Evolutionary conservation across 1,139 yeast genomes (phyloP).

Genomic region (Saccharomyces uvarum): DNA sequence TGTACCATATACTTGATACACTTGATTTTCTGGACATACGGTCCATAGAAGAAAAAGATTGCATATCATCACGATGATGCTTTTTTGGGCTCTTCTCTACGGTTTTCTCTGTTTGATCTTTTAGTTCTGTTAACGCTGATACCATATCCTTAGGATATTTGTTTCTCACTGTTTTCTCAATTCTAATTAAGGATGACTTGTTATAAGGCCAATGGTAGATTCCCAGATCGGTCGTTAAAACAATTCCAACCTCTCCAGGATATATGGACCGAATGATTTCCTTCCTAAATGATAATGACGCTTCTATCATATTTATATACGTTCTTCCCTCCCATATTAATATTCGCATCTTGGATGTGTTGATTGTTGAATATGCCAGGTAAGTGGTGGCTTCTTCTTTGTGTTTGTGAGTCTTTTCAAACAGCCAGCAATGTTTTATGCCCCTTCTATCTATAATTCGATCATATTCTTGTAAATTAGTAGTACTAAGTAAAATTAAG

Average conservation of each 20-base stretch:
- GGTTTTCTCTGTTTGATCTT: neutral
- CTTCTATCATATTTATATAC: constrained; percentile 23
- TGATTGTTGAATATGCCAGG: constrained; percentile 20
- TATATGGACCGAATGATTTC: constrained; percentile 19
- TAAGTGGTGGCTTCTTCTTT: constrained; percentile 13
- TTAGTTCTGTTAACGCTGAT: constrained; percentile 15
- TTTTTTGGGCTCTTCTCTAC: neutral
- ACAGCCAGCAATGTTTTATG: constrained; percentile 23
- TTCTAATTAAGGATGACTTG: constrained; percentile 9
- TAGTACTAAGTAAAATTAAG: constrained; percentile 23
- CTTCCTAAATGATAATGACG: constrained; percentile 15
- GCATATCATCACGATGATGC: constrained; percentile 3
- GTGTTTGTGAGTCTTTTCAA: constrained; percentile 8
- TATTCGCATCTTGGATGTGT: constrained; percentile 18
- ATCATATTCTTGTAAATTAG: constrained; percentile 29
- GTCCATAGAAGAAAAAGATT: constrained; percentile 9
- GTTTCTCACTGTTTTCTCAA: constrained; percentile 19
- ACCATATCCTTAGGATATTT: constrained; percentile 20
- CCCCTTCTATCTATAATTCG: constrained; percentile 29
- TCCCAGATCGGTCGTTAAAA: constrained; percentile 20
- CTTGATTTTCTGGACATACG: constrained; percentile 17
- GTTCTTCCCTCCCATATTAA: constrained; percentile 25
- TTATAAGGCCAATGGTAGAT: constrained; percentile 23
- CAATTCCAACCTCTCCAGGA: constrained; percentile 12
- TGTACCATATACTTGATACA: constrained; percentile 16